These are phyloP conservation scores for Periconia sp. DNA, from an alignment of 2,329 filamentous ascomycete genomes.

Conservation along the genomic window DNA sequence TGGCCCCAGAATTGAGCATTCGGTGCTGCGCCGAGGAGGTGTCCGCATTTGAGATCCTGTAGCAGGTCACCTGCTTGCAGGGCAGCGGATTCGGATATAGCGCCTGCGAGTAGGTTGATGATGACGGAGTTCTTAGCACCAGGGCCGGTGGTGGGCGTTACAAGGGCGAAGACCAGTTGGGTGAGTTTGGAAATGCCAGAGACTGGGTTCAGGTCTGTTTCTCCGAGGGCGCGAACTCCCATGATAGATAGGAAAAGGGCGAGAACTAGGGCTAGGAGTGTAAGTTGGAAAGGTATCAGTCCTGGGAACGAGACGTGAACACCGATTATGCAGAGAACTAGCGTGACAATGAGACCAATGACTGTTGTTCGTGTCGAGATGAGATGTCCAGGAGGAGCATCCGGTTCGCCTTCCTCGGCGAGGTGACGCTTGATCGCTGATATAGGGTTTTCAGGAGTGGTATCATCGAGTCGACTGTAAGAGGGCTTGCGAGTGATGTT, in stretches of 20 bases:
- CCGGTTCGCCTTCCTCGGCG: conserved; percentile 60
- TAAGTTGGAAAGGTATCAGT: conserved; percentile 81
- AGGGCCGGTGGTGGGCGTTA: conserved; percentile 70
- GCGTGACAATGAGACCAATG: conserved; percentile 76
- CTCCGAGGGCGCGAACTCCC: conserved; percentile 69
- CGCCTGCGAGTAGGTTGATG: conserved; percentile 93
- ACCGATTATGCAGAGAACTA: conserved; percentile 78
- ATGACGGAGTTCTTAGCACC: conserved; percentile 77
- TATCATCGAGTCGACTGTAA: conserved; percentile 46
- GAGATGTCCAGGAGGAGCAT: conserved; percentile 84
- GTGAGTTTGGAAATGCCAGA: conserved; percentile 96
- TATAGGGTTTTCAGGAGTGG: conserved; percentile 25
- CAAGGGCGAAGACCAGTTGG: conserved; percentile 91
- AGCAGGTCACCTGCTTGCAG: conserved; percentile 95
- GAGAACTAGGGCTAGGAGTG: conserved; percentile 81
- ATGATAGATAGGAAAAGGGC: conserved; percentile 71
- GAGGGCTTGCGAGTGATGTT: conserved; percentile 43
- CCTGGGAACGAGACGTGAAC: conserved; percentile 84
- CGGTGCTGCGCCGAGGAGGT: conserved; percentile 88
- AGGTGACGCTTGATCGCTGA: conserved; percentile 39
- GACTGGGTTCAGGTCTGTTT: conserved; percentile 96
- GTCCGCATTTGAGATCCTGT: conserved; percentile 96
- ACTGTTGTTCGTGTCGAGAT: conserved; percentile 74
- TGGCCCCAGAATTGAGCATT: conserved; percentile 98
- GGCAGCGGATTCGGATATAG: conserved; percentile 83